These are phyloP conservation scores for Talinum fruticosum DNA, from an alignment of 148 eudicot species.

Conservation along the genomic window DNA sequence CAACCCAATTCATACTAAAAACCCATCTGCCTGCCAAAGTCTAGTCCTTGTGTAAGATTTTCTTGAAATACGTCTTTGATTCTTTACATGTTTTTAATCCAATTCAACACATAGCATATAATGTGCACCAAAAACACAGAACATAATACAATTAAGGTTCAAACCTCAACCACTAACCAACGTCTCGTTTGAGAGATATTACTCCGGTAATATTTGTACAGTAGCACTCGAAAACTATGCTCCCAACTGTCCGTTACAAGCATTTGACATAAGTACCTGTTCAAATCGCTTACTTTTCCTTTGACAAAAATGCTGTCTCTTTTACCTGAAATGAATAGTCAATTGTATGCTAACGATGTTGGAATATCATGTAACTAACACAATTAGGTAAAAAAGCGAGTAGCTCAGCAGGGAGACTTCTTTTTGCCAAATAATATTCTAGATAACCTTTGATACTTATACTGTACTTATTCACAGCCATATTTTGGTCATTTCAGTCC, in stretches of 20 bases:
- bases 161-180: not conserved
- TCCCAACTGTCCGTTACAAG: not conserved
- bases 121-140: too few species aligned
- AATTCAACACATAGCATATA: too few species aligned
- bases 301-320: not conserved
- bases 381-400: not conserved
- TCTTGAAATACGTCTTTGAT: too few species aligned
- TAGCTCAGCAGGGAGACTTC: not conserved
- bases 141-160: not conserved
- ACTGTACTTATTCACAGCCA: not conserved
- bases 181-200: not conserved
- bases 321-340: not conserved
- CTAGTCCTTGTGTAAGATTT: too few species aligned
- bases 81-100: constrained; percentile 21
- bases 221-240: not conserved
- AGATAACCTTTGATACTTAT: not conserved
- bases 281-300: not conserved
- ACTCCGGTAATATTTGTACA: not conserved
- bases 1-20: too few species aligned
- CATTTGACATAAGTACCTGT: not conserved
- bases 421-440: not conserved
- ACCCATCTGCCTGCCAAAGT: too few species aligned
- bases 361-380: not conserved
- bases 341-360: not conserved
- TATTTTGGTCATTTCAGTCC: constrained; percentile 46